Base-by-base conservation (phyloP, 2,329 filamentous ascomycete species). In the Rugonectria rugulosa region DNA sequence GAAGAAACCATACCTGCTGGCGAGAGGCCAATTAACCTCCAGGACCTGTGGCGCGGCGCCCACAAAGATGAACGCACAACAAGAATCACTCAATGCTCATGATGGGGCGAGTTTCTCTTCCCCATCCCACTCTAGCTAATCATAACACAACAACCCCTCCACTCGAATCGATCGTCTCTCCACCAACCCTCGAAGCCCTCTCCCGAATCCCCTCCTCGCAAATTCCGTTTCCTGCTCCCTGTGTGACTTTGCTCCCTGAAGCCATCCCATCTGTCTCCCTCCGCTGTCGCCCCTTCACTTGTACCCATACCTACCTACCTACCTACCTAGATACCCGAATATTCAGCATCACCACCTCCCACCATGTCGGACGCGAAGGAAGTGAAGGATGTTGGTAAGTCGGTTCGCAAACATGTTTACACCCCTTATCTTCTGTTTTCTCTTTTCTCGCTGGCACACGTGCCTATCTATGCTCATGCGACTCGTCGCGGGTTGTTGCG, bases 311-410 rank as follows among this genome's bases (percentile, higher is more conserved):
- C 44, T 36, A 37, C 36, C 47, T 17, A n/a, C 40, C 15, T 44
- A 36, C 34, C 21, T 42, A 40, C 36, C 9, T 10, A 32, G 10
- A 8, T 23, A 38, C 14, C 5, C 5, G 9, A 6, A 12, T 8
- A 31, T 36, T 17, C 36, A n/a, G 17, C 45, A 49, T 53, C 53
- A 53, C 46, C 40, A 69, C 67, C 68, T 68, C 70, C n/a, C 74
- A 77, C 69, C 66, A 77, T 78, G 75, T 75, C 77, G 67, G 77
- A 79, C 51, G 70, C 73, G 26, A 79, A 79, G 73, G 77, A 76
- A 17, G 37, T 42, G n/a, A 55, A 56, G 53, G 53, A 56, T 58
- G 63, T 73, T 60, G 79, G 77, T 80, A 69, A 62, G 76, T 74
- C 19, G 57, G 26, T n/a, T 31, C 27, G n/a, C n/a, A n/a, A n/a